Conservation (phyloP, 257 asterid species). For the Solanum etuberosum region DNA sequence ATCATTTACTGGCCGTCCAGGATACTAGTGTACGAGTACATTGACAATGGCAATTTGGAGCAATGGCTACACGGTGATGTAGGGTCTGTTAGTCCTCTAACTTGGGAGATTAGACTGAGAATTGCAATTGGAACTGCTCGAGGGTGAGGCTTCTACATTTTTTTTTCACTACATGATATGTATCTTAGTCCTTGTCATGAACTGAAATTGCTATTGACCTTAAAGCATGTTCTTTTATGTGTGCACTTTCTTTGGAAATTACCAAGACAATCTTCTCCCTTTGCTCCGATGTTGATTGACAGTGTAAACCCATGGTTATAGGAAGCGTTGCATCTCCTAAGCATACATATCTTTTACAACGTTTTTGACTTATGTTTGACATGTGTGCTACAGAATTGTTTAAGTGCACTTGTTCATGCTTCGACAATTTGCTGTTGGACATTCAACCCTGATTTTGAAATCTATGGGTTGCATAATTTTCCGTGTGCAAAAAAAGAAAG, state of each 20-base stretch:
- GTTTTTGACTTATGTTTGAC: not conserved
- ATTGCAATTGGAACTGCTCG: slow-evolving; percentile 90
- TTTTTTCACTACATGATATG: not conserved
- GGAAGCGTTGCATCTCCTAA: not conserved
- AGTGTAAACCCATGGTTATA: not conserved
- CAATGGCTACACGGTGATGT: slow-evolving; percentile 98
- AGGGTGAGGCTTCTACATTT: slow-evolving; percentile 39
- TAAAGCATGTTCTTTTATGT: not conserved
- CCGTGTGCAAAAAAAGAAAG: not conserved
- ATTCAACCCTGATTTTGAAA: not conserved
- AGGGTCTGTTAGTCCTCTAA: slow-evolving; percentile 79
- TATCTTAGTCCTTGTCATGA: not conserved
- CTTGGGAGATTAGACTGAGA: slow-evolving; percentile 91
- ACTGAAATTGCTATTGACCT: not conserved
- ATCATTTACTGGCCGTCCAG: slow-evolving; percentile 27
- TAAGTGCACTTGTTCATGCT: not conserved
- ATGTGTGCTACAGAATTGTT: not conserved
- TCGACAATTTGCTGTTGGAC: not conserved
- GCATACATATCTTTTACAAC: not conserved
- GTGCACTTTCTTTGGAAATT: not conserved
- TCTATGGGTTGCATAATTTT: not conserved
- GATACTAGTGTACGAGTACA: slow-evolving; percentile 85
- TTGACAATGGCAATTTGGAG: slow-evolving; percentile 94
- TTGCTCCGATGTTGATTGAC: not conserved
- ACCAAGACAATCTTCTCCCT: not conserved